These are phyloP conservation scores for Colletotrichum lentis DNA, from an alignment of 2,329 filamentous ascomycete genomes.

Conservation along the genomic window DNA sequence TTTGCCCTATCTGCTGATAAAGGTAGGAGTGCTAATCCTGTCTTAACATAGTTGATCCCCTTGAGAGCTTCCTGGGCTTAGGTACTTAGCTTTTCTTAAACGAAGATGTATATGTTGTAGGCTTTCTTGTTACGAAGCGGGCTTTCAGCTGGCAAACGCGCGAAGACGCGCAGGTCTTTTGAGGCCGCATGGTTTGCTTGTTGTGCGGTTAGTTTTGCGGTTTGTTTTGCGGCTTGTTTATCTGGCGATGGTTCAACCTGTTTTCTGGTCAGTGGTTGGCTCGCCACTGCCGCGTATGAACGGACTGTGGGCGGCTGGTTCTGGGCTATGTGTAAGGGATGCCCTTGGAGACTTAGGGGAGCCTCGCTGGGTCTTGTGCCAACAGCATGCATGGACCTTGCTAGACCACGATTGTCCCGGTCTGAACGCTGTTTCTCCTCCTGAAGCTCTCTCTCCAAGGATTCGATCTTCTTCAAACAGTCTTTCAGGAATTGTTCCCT, in stretches of 20 bases:
- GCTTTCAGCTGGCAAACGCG: not conserved
- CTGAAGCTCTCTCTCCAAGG: not conserved
- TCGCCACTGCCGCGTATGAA: not conserved
- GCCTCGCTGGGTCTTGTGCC: not conserved
- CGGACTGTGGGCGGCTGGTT: not conserved
- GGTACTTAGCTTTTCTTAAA: slow-evolving; percentile 4
- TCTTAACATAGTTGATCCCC: slow-evolving; percentile 5
- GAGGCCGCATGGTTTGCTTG: not conserved
- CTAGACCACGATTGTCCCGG: too few species aligned
- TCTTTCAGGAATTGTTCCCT: not conserved
- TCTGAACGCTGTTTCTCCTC: not conserved
- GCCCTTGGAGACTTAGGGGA: not conserved
- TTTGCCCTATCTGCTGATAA: too few species aligned
- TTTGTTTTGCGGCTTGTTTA: not conserved
- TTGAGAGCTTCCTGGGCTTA: slow-evolving; percentile 3
- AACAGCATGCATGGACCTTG: not conserved
- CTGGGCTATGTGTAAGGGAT: not conserved
- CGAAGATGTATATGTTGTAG: slow-evolving; percentile 5
- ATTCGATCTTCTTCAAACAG: not conserved
- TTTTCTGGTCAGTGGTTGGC: not conserved
- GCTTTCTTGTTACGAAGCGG: slow-evolving; percentile 3
- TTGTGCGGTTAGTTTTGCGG: not conserved
- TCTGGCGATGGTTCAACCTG: not conserved
- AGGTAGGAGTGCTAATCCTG: too few species aligned
- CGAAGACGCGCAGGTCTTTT: slow-evolving; percentile 6